Evolutionary conservation across 768 basidiomycete genomes (phyloP).

Genomic region (Termitomyces sp.): DNA sequence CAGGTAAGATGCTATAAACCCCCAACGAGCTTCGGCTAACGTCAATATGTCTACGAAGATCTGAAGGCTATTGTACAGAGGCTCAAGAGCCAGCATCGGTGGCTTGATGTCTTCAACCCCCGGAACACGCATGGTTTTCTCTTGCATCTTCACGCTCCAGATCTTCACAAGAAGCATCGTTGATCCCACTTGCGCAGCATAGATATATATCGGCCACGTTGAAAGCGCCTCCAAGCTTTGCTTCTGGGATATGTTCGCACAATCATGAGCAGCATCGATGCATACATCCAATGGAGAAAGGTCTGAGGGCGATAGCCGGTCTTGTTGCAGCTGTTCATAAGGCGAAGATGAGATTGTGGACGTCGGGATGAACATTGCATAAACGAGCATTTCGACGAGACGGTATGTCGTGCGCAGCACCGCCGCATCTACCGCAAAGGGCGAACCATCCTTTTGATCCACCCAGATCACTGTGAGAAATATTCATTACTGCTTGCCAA

Average conservation of each 20-base stretch:
- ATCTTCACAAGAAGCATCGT: constrained; percentile 52
- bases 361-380: constrained; percentile 57
- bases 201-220: constrained; percentile 41
- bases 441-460: constrained; percentile 43
- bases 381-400: constrained; percentile 58
- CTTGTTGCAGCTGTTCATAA: not conserved
- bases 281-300: constrained; percentile 57
- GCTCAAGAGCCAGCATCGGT: constrained; percentile 31
- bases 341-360: not conserved
- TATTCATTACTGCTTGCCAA: constrained; percentile 1
- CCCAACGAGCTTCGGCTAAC: constrained; percentile 32
- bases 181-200: constrained; percentile 48
- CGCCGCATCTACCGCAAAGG: constrained; percentile 57
- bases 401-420: constrained; percentile 60
- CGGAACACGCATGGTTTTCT: constrained; percentile 29
- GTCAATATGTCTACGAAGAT: constrained; percentile 46
- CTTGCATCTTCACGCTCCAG: constrained; percentile 57
- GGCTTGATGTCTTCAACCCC: constrained; percentile 33
- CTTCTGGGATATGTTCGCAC: constrained; percentile 56
- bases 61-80: constrained; percentile 35
- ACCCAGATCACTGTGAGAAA: constrained; percentile 56
- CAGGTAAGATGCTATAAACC: constrained; percentile 31
- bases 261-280: constrained; percentile 58
- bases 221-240: constrained; percentile 46
- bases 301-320: constrained; percentile 27